Conservation (phyloP, 179 eudicot genomes). For the Camellia oleifera region DNA sequence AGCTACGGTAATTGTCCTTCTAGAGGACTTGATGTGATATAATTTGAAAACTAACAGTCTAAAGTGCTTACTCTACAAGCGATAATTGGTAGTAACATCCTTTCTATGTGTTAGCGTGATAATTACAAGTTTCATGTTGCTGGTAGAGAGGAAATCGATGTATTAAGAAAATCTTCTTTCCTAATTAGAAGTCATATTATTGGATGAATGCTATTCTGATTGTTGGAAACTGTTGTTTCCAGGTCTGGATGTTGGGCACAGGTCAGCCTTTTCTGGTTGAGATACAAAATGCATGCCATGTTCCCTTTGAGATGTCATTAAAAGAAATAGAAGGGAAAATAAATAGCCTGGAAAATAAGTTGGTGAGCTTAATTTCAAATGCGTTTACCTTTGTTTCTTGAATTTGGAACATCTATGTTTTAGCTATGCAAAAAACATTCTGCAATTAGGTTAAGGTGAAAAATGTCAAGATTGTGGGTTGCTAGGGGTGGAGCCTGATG, state of each 20-base stretch:
- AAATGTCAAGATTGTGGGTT: slow-evolving; percentile 69
- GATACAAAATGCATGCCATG: slow-evolving; percentile 73
- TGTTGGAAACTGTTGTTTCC: slow-evolving; percentile 19
- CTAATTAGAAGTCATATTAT: slow-evolving; percentile 14
- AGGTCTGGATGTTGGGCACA: slow-evolving; percentile 96
- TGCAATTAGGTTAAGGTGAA: slow-evolving; percentile 65
- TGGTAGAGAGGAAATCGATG: slow-evolving; percentile 99
- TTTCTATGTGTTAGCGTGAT: slow-evolving; percentile 74
- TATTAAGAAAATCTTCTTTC: slow-evolving; percentile 35
- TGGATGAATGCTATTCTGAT: slow-evolving; percentile 24
- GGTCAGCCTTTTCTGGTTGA: slow-evolving; percentile 92
- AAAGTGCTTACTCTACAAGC: slow-evolving; percentile 45
- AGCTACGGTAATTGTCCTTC: background rate
- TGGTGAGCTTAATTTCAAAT: slow-evolving; percentile 39
- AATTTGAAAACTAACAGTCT: background rate
- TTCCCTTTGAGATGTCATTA: slow-evolving; percentile 54
- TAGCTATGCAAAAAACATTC: background rate
- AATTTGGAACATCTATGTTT: background rate
- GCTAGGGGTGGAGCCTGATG: slow-evolving; percentile 81
- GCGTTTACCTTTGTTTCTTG: background rate
- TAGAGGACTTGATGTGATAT: background rate
- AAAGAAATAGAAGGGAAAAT: slow-evolving; percentile 24
- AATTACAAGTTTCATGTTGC: slow-evolving; percentile 95
- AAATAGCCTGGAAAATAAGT: slow-evolving; percentile 51
- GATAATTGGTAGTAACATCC: slow-evolving; percentile 61